Evolutionary conservation across 345 rosid species (phyloP).

Genomic region (Fremontodendron californicum): DNA sequence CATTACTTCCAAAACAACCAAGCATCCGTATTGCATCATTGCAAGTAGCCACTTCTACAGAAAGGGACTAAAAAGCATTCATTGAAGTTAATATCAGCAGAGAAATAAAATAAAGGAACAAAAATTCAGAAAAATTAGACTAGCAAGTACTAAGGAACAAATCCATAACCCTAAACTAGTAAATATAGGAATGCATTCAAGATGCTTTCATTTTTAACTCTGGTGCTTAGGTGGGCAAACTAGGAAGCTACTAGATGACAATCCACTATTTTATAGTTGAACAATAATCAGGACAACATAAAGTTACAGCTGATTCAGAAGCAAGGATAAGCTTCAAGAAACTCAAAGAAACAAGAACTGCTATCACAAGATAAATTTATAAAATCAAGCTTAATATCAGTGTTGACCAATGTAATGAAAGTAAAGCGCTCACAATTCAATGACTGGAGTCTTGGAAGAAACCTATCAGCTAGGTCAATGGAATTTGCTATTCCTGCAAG

Average conservation of each 20-base stretch:
- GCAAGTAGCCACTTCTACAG: neutral
- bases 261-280: neutral
- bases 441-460: constrained; percentile 78
- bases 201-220: neutral
- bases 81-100: neutral
- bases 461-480: constrained; percentile 84
- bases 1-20: neutral
- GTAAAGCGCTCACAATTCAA: constrained; percentile 58
- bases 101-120: neutral
- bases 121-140: neutral
- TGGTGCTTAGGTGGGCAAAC: neutral
- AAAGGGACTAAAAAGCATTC: neutral
- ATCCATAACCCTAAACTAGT: neutral
- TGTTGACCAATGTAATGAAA: neutral
- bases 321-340: neutral
- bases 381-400: neutral
- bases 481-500: constrained; percentile 85
- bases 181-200: neutral
- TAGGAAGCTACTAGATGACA: neutral
- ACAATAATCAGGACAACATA: neutral
- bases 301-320: neutral
- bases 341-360: neutral
- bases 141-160: neutral
- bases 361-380: neutral
- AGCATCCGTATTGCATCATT: neutral